Conservation (phyloP, 129 eudicot species). For the Silybum marianum region DNA sequence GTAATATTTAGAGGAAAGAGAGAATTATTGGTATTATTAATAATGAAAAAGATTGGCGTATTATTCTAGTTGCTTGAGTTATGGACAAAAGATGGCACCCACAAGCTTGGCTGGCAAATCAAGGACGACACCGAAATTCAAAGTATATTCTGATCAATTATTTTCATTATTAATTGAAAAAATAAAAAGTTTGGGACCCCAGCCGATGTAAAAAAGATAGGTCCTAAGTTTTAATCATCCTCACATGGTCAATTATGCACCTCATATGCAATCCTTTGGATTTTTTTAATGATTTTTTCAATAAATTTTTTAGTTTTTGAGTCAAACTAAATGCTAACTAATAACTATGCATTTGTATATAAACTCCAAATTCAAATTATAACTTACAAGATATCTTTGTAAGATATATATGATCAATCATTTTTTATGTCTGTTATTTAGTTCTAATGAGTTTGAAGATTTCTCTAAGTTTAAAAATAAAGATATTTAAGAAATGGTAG, state of each 20-base stretch:
- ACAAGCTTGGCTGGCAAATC: slow-evolving; percentile 37
- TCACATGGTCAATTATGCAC: slow-evolving; percentile 31
- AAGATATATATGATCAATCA: background rate
- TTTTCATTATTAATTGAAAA: slow-evolving; percentile 21
- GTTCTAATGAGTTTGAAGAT: background rate
- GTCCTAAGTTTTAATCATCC: background rate
- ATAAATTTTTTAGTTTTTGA: background rate
- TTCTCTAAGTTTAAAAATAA: too few species aligned
- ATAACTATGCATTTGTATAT: background rate
- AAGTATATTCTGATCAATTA: slow-evolving; percentile 32
- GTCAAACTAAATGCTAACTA: background rate
- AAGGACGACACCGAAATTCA: slow-evolving; percentile 24
- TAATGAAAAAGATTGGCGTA: slow-evolving; percentile 28
- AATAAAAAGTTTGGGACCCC: slow-evolving; percentile 1
- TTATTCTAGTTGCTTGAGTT: slow-evolving; percentile 33
- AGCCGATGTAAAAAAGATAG: background rate
- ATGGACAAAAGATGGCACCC: slow-evolving; percentile 36
- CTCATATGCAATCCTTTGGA: slow-evolving; percentile 5
- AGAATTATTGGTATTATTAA: slow-evolving; percentile 26
- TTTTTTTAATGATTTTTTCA: background rate
- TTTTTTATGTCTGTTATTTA: too few species aligned
- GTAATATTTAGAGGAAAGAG: background rate
- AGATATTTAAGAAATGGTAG: background rate
- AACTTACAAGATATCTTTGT: background rate
- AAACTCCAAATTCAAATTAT: background rate